Base-by-base conservation (phyloP, 2,329 filamentous ascomycete genomes). In the Pleomassaria siparia region DNA sequence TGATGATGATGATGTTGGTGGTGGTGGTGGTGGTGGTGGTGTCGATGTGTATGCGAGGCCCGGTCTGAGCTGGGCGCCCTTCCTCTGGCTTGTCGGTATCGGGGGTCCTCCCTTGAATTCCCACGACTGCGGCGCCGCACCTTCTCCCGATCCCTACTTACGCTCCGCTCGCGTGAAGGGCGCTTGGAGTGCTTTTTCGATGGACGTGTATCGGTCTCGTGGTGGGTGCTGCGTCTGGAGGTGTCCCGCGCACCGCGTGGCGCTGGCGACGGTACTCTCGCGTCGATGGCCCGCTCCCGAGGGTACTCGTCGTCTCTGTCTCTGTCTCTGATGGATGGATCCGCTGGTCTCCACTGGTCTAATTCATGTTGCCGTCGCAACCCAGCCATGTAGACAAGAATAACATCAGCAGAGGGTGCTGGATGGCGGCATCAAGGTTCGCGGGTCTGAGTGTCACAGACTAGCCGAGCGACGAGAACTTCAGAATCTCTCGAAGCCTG, bases 341-440 rank as follows among this genome's bases (percentile, higher is more conserved):
- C 69, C 66, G 72, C 69, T 62, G 67, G 64, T 70, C 71, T 67
- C 70, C 70, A 71, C 68, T 72, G 67, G 54, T 72, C 71, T 72
- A 71, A 67, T 62, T 69, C 65, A 63, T 70, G 70, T 62, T 67
- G 56, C 60, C 64, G 60, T 60, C 63, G 68, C 67, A 64, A 69
- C 61, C 68, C 67, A 70, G 71, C 71, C 71, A 73, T 73, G 66
- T 69, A 72, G 69, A 64, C 66, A 63, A 58, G 57, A 67, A 48
- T 67, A 54, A 60, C 70, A 73, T 72, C 50, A 64, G 66, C 62
- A 57, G 56, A 52, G 49, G 61, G 51, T 53, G 59, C 53, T 43
- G 39, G 55, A 60, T 54, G 64, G 63, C 64, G 67, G 65, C 63
- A 65, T 62, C 55, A 63, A 62, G 60, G 63, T 66, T 60, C 59